Percentiles rank a stretch among this genome's conserved stretches.
phyloP scores from a whole-genome alignment of 2,329 filamentous ascomycete genomes.

The Ceratocystiopsis sp. region DNA sequence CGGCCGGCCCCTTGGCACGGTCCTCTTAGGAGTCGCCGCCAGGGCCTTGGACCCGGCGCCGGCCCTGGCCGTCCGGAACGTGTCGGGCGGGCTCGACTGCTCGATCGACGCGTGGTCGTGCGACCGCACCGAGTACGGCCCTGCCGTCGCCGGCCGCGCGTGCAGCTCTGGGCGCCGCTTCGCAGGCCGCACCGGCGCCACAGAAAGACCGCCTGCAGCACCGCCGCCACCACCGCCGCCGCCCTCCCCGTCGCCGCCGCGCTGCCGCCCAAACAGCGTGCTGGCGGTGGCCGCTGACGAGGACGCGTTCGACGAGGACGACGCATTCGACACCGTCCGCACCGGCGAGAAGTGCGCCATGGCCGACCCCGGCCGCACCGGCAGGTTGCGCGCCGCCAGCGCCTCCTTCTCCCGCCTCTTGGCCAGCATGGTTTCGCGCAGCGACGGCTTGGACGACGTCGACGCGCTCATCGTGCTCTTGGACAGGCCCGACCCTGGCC shows the following conservation, averaged over 20 bases:
- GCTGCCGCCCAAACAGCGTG: not conserved
- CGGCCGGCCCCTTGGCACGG: constrained; percentile 26
- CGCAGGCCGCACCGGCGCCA: constrained; percentile 44
- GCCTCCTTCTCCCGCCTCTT: constrained; percentile 56
- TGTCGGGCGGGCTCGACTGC: constrained; percentile 29
- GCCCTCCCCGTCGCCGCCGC: too few species aligned
- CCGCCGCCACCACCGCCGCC: constrained; percentile 11
- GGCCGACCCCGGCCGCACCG: constrained; percentile 42
- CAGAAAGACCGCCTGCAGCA: constrained; percentile 41
- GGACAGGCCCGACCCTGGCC: constrained; percentile 43
- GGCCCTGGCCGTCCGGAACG: constrained; percentile 24
- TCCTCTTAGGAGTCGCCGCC: constrained; percentile 35
- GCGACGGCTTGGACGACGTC: constrained; percentile 36
- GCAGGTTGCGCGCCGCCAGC: constrained; percentile 33
- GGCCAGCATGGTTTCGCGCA: constrained; percentile 72
- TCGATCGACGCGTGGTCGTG: constrained; percentile 26
- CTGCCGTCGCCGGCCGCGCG: constrained; percentile 44
- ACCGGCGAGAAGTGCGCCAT: constrained; percentile 44
- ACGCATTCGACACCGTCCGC: constrained; percentile 21
- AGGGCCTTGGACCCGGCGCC: constrained; percentile 30
- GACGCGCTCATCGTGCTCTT: constrained; percentile 39
- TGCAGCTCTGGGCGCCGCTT: constrained; percentile 40
- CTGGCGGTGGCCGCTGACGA: not conserved
- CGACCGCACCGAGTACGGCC: constrained; percentile 46
- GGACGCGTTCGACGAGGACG: constrained; percentile 13